Conservation (phyloP, 495 filamentous ascomycete genomes). For the Pyrenula aspistea region DNA sequence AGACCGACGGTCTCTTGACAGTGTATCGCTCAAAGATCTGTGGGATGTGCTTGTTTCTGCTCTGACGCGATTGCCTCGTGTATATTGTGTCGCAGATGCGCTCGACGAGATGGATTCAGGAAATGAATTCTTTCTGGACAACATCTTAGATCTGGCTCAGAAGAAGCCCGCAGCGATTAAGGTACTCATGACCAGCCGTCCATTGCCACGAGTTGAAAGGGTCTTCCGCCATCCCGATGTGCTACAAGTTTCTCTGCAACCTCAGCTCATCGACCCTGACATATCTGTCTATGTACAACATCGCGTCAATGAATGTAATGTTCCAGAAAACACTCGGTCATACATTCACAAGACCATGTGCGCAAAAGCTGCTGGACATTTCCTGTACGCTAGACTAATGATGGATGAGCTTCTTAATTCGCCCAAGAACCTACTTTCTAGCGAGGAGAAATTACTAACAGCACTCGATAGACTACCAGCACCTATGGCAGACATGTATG, state of each 20-base stretch:
- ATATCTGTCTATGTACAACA: constrained; percentile 26
- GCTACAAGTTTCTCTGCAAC: constrained; percentile 22
- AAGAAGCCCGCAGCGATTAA: constrained; percentile 28
- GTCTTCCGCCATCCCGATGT: constrained; percentile 7
- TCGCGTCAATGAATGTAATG: constrained; percentile 8
- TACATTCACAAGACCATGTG: constrained; percentile 7
- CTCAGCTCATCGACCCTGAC: constrained; percentile 23
- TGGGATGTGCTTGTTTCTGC: constrained; percentile 16
- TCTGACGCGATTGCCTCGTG: constrained; percentile 16
- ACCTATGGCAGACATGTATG: constrained; percentile 34
- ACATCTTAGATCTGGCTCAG: constrained; percentile 18
- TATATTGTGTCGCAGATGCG: constrained; percentile 35
- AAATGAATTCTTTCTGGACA: constrained; percentile 22
- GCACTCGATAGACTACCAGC: constrained; percentile 19
- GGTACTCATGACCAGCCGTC: constrained; percentile 30
- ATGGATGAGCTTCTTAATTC: constrained; percentile 26
- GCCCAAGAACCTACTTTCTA: constrained; percentile 5
- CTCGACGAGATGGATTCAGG: constrained; percentile 34
- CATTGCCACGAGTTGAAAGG: constrained; percentile 18
- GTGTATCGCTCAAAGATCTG: constrained; percentile 9
- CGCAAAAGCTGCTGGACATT: constrained; percentile 18
- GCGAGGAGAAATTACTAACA: constrained; percentile 1
- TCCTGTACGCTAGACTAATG: constrained; percentile 34
- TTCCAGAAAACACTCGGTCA: constrained; percentile 3
- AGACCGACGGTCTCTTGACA: constrained; percentile 5